These are phyloP conservation scores for Acorus gramineus DNA, from an alignment of 106 monocot genomes.

Conservation along the genomic window DNA sequence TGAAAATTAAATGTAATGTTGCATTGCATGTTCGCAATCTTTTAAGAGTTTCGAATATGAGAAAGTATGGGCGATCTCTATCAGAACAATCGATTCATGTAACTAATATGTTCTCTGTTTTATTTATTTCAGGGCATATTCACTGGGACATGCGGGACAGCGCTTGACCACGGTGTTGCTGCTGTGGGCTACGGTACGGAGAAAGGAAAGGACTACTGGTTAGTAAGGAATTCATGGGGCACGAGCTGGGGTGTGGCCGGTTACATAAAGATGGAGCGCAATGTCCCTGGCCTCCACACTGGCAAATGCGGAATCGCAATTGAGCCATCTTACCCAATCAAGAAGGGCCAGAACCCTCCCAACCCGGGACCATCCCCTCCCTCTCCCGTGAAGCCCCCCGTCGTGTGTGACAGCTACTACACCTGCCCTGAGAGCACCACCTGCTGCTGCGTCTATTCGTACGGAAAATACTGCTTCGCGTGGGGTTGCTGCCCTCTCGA, in stretches of 20 bases:
- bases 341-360: constrained; percentile 51
- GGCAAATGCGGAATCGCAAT: constrained; percentile 80
- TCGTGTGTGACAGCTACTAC: constrained; percentile 50
- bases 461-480: constrained; percentile 22
- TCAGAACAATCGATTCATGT: too few species aligned
- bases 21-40: too few species aligned
- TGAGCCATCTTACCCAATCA: constrained; percentile 65
- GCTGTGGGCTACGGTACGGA: constrained; percentile 77
- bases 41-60: too few species aligned
- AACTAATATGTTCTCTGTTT: too few species aligned
- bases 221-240: constrained; percentile 84
- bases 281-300: constrained; percentile 1
- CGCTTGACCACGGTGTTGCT: constrained; percentile 59
- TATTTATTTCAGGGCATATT: constrained; percentile 52
- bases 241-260: constrained; percentile 54
- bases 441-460: constrained; percentile 53
- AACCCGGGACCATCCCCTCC: constrained; percentile 56
- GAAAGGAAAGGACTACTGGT: constrained; percentile 77
- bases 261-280: constrained; percentile 57
- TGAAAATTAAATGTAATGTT: too few species aligned
- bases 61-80: too few species aligned
- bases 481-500: constrained; percentile 74
- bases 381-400: constrained; percentile 26
- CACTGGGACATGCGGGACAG: constrained; percentile 46
- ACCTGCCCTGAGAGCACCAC: constrained; percentile 47